Conservation (phyloP, 2,329 filamentous ascomycete genomes). For the Epichloe scottii region DNA sequence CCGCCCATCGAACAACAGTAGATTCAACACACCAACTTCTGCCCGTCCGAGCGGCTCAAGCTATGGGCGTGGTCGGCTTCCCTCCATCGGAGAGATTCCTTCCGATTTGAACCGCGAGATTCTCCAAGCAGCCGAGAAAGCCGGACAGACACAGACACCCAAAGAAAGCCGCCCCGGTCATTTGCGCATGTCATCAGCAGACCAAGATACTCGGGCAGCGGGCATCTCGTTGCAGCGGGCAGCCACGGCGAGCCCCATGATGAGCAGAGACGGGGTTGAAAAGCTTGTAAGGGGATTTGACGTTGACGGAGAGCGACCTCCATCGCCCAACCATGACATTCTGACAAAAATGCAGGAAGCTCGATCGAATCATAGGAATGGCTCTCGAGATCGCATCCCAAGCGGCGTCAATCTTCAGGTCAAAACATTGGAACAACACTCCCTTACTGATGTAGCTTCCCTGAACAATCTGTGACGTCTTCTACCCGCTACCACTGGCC, state of each 20-base stretch:
- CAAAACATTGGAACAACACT: slow-evolving; percentile 39
- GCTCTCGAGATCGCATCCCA: slow-evolving; percentile 68
- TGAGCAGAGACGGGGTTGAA: slow-evolving; percentile 38
- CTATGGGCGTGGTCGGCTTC: slow-evolving; percentile 52
- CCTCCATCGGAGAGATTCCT: slow-evolving; percentile 58
- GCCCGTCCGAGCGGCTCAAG: slow-evolving; percentile 45
- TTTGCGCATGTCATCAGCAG: slow-evolving; percentile 24
- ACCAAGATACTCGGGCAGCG: slow-evolving; percentile 28
- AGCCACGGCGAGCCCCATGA: slow-evolving; percentile 54
- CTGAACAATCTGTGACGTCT: slow-evolving; percentile 41
- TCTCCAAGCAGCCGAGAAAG: slow-evolving; percentile 15
- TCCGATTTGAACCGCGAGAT: slow-evolving; percentile 19
- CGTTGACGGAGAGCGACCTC: slow-evolving; percentile 35
- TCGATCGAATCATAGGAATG: slow-evolving; percentile 47
- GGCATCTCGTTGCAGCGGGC: slow-evolving; percentile 47
- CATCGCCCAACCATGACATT: slow-evolving; percentile 49
- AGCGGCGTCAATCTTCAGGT: slow-evolving; percentile 55
- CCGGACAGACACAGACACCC: slow-evolving; percentile 13
- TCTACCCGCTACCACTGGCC: slow-evolving; percentile 45
- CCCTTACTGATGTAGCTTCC: slow-evolving; percentile 42
- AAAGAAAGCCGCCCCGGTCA: slow-evolving; percentile 20
- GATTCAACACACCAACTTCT: slow-evolving; percentile 57
- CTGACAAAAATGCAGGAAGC: slow-evolving; percentile 48
- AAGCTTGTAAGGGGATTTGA: slow-evolving; percentile 19
- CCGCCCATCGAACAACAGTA: slow-evolving; percentile 53